A percentile compares a stretch with the other conserved stretches of the same genome.
Evolutionary conservation across 2,329 filamentous ascomycete genomes (phyloP).

Genomic region (Ophiostoma triangulosporum): DNA sequence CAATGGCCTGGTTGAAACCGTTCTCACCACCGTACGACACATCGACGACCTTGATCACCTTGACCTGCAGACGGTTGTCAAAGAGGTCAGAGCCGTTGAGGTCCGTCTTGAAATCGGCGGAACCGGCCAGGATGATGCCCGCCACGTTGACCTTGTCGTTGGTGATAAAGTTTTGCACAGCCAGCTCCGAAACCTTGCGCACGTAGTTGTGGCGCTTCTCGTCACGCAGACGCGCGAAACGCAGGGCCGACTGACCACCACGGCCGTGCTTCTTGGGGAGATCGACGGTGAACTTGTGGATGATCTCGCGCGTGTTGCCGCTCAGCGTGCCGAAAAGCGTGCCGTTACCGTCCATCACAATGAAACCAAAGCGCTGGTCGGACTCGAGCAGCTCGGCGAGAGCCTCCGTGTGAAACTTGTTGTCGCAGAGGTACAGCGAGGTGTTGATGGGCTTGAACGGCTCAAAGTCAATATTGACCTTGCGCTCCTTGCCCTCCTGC

Average conservation of each 20-base stretch:
- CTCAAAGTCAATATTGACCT: slow-evolving; percentile 99
- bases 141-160: slow-evolving; percentile 97
- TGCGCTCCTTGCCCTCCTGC: slow-evolving; percentile 93
- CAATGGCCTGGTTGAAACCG: slow-evolving; percentile 98
- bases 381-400: slow-evolving; percentile 94
- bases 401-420: slow-evolving; percentile 98
- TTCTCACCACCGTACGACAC: slow-evolving; percentile 98
- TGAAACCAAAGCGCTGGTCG: slow-evolving; percentile 98
- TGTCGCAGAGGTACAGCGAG: slow-evolving; percentile 97
- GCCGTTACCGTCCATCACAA: slow-evolving; percentile 99
- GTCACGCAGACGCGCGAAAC: slow-evolving; percentile 98
- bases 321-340: slow-evolving; percentile 93
- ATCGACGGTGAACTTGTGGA: slow-evolving; percentile 98
- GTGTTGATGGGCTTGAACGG: slow-evolving; percentile 99
- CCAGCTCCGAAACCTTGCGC: slow-evolving; percentile 93
- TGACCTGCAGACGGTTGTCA: slow-evolving; percentile 75
- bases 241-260: slow-evolving; percentile 98
- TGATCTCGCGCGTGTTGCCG: slow-evolving; percentile 89
- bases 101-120: slow-evolving; percentile 99
- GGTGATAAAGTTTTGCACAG: slow-evolving; percentile 98
- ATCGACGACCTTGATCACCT: slow-evolving; percentile 99
- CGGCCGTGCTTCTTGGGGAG: slow-evolving; percentile 99
- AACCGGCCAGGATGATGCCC: slow-evolving; percentile 88
- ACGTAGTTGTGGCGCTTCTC: slow-evolving; percentile 99
- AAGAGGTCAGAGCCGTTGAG: slow-evolving; percentile 96